phyloP scores from a whole-genome alignment of 2,329 filamentous ascomycete species.

The Diaporthe humulicola region DNA sequence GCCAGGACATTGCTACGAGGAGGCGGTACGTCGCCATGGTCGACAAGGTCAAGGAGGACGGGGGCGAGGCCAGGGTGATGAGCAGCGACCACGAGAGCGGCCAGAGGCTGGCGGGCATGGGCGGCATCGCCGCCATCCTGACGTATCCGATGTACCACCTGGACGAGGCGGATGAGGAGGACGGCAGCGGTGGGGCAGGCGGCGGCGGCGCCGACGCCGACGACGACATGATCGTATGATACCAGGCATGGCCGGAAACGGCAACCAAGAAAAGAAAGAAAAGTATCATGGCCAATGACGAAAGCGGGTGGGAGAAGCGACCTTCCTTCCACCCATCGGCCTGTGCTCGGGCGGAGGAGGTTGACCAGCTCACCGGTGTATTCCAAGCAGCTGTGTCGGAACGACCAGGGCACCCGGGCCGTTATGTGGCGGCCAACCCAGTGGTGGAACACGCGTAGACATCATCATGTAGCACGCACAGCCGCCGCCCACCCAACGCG shows the following conservation, averaged over 20 bases:
- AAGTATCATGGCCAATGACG: neutral
- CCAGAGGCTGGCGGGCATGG: constrained; percentile 83
- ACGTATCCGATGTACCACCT: constrained; percentile 90
- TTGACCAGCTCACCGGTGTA: neutral
- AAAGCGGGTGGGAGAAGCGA: neutral
- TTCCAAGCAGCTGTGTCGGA: neutral
- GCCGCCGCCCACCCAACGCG: neutral
- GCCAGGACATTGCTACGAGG: constrained; percentile 80
- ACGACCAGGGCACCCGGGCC: neutral
- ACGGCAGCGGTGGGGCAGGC: constrained; percentile 50
- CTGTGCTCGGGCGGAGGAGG: neutral
- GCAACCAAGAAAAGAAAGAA: neutral
- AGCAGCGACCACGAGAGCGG: constrained; percentile 97
- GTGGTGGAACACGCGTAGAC: neutral
- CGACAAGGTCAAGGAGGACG: constrained; percentile 87
- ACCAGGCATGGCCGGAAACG: neutral
- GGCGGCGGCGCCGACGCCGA: too few relatives aligned
- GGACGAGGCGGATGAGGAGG: constrained; percentile 75
- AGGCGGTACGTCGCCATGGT: constrained; percentile 88
- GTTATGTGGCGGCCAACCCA: neutral
- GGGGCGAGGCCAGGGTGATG: constrained; percentile 88
- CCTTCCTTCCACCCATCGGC: neutral
- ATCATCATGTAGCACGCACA: neutral
- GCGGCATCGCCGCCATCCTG: constrained; percentile 89
- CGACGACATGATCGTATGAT: constrained; percentile 47